phyloP scores from a whole-genome alignment of 495 filamentous ascomycete genomes.

The Aspergillus avenaceus region DNA sequence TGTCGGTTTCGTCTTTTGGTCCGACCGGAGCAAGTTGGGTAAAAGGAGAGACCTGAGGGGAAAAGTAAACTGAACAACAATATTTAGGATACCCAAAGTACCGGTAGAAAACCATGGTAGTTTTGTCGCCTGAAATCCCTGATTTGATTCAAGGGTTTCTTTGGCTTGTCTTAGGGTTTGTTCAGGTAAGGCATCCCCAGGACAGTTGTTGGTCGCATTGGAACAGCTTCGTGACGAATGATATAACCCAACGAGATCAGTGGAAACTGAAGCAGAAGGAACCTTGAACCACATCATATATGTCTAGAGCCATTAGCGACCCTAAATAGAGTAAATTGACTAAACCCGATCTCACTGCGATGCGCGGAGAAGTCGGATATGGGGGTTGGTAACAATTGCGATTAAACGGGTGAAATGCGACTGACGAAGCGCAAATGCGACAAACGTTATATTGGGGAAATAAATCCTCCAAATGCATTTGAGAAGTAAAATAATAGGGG shows the following conservation, averaged over 20 bases:
- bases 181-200: not conserved
- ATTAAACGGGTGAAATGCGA: slow-evolving; percentile 6
- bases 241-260: not conserved
- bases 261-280: not conserved
- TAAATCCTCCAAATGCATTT: not conserved
- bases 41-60: not conserved
- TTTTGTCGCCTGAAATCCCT: not conserved
- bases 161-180: not conserved
- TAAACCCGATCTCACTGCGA: not conserved
- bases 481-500: not conserved
- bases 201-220: not conserved
- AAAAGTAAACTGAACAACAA: not conserved
- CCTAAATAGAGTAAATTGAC: not conserved
- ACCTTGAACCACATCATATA: not conserved
- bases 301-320: not conserved
- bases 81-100: not conserved
- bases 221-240: not conserved
- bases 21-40: not conserved
- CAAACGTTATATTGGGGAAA: not conserved
- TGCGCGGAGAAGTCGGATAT: not conserved
- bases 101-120: not conserved
- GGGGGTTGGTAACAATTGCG: slow-evolving; percentile 1
- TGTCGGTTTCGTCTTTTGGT: slow-evolving; percentile 1
- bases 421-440: slow-evolving; percentile 3
- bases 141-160: not conserved